Percentiles rank a stretch among this genome's conserved stretches.
These are phyloP conservation scores for Roridomyces roridus DNA, from an alignment of 768 basidiomycete species.

Conservation along the genomic window DNA sequence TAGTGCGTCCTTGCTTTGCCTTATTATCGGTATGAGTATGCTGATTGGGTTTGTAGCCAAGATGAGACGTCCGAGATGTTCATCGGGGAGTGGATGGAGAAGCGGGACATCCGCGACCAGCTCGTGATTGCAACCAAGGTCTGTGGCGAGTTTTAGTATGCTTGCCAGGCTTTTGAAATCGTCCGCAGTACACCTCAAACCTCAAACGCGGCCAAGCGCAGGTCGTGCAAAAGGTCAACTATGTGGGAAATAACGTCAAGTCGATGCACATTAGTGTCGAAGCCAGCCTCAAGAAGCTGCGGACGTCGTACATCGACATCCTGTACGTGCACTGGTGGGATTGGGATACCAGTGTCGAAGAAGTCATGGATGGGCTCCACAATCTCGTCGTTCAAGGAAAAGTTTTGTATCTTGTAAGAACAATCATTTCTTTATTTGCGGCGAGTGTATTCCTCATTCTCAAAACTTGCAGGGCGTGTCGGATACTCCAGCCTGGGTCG, in stretches of 20 bases:
- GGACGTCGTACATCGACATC: too few relatives aligned
- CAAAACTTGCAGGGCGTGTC: too few relatives aligned
- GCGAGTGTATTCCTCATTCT: too few relatives aligned
- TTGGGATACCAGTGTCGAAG: too few relatives aligned
- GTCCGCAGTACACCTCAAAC: too few relatives aligned
- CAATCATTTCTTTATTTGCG: constrained; percentile 2
- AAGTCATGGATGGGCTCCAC: constrained; percentile 43
- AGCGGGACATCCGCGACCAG: constrained; percentile 45
- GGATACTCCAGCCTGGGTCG: too few relatives aligned
- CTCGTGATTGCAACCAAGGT: constrained; percentile 51
- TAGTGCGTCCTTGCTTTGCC: constrained; percentile 34
- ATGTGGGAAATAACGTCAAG: constrained; percentile 48
- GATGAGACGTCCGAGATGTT: constrained; percentile 45
- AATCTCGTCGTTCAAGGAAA: constrained; percentile 52
- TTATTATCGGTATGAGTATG: too few relatives aligned
- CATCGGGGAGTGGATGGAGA: constrained; percentile 54
- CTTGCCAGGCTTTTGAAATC: too few relatives aligned
- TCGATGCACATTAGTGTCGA: too few relatives aligned
- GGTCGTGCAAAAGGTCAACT: constrained; percentile 32
- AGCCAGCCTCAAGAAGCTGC: too few relatives aligned
- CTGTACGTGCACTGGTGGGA: too few relatives aligned
- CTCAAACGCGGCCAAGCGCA: constrained; percentile 4
- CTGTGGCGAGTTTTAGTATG: too few relatives aligned
- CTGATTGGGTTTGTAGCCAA: constrained; percentile 26
- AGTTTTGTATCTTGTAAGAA: constrained; percentile 48